Base-by-base conservation (phyloP, 495 filamentous ascomycete genomes). In the Aspergillus ostianus region DNA sequence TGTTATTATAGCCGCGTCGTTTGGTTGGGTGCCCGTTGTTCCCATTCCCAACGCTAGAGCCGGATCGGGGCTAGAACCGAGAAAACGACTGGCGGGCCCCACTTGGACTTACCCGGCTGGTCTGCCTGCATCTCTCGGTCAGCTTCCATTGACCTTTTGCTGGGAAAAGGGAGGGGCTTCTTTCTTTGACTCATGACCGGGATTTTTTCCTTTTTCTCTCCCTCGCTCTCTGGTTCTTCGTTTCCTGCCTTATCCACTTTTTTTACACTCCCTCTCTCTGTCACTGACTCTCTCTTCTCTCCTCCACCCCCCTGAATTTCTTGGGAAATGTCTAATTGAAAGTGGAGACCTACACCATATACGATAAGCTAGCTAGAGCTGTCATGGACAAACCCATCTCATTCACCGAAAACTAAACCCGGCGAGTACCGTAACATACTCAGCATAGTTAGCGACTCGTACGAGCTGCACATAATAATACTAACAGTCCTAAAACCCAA, bases 41-140 rank as follows among this genome's bases (percentile, higher is more conserved):
- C 36, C 36, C 36, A 41, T 4, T 13, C 9, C 2, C 10, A 0
- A 17, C 36, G 13, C 36, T 41, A 41, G 36, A 5, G n/a, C 47
- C 53, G 4, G 20, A 30, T 51, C 47, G 12, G 49, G 53, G 15
- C 13, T 30, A 47, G 36, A 19, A 1, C 29, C 36, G 36, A 15
- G 36, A 41, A 8, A 8, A 17, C 36, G 36, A 41, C 29, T 19
- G 36, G 15, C 46, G 17, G 18, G 41, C 27, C 19, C 51, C 53
- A 36, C 46, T 51, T 30, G 15, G 47, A 44, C 53, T 61, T 61
- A 30, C 53, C 53, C 36, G 53, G 51, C 48, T 52, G 59, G 59
- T 56, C 53, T 6, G 30, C 48, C 48, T 61, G 59, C 58, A 60
- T 49, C 21, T 49, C 21, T 30, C 9, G 44, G 21, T 46, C 20